Base-by-base conservation (phyloP, 257 asterid species). In the Haberlea rhodopensis region DNA sequence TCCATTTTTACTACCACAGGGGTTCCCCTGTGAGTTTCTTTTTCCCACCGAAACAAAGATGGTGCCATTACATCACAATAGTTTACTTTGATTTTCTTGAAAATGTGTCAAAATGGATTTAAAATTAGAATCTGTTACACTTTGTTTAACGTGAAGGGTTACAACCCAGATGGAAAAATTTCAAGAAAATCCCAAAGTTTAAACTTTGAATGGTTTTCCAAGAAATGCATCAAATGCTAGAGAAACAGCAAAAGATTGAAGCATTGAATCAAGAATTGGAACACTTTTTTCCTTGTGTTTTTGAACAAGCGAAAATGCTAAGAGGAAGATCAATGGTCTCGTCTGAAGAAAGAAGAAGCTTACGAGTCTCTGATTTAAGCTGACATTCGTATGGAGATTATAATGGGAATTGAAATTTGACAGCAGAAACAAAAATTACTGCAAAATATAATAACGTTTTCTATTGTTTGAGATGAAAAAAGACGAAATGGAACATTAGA, bases 351-450 rank as follows among this genome's bases (percentile, higher is more conserved):
- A 19, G 55, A 40, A 43, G 66, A 29, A 46, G 66, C 66, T 43
- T 11, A 21, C 18, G 69, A 59, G 70, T 31, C 59, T 53, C 21
- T 51, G 46, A 46, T 19, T 58, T 19, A 58, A 6, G 53, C 28
- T 71, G 70, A 68, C 70, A 57, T 52, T 66, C 45, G 46, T 31
- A 48, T 64, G 69, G 40, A 53, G 76, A 69, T 72, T 64, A 72
- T 63, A 63, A 43, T 46, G 53, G n/a, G 60, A 64, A 64, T 27
- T 68, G 77, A 62, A 62, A 63, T 15, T 67, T 31, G 26, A 58
- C 69, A 72, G 72, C 55, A 58, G 22, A 57, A 46, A 3, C 26
- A 55, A 31, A 40, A 51, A 53, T 16, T 45, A 37, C 10, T 29
- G 34, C 52, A 54, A 23, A 15, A 8, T 16, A 37, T 37, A 10